Conservation (phyloP, 805 yeast genomes). For the Zygoascus bituminiphila region DNA sequence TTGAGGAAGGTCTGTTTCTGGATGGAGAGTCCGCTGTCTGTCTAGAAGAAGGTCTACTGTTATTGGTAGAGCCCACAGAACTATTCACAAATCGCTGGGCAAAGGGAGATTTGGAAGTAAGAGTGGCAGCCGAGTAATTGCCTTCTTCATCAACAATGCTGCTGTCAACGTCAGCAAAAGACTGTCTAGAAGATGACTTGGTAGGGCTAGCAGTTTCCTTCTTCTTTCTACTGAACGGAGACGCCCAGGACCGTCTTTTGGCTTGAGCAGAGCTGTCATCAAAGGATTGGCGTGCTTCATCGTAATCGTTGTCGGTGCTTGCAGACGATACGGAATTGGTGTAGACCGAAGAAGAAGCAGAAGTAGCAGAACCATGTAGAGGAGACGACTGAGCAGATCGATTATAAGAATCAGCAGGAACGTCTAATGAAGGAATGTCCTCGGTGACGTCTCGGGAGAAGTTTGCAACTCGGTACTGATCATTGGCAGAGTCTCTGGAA, state of each 20-base stretch:
- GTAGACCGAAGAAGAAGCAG: slow-evolving; percentile 3
- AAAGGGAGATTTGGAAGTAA: slow-evolving; percentile 11
- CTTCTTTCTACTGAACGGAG: slow-evolving; percentile 36
- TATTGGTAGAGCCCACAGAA: neutral
- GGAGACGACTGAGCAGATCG: slow-evolving; percentile 1
- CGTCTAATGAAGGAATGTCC: neutral
- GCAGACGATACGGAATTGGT: slow-evolving; percentile 7
- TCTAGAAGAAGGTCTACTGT: neutral
- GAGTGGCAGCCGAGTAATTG: slow-evolving; percentile 6
- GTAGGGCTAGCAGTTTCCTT: slow-evolving; percentile 9
- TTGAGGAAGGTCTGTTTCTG: neutral
- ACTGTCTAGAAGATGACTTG: slow-evolving; percentile 5
- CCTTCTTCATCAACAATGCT: neutral
- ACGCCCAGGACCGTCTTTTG: slow-evolving; percentile 34
- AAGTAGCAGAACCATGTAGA: slow-evolving; percentile 2
- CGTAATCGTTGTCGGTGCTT: neutral
- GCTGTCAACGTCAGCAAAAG: slow-evolving; percentile 4
- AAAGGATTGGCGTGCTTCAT: slow-evolving; percentile 1
- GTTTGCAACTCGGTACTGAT: slow-evolving; percentile 29
- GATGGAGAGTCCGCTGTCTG: neutral
- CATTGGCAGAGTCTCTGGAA: slow-evolving; percentile 24
- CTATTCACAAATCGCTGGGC: slow-evolving; percentile 9
- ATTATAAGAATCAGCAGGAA: neutral
- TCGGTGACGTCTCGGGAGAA: slow-evolving; percentile 21
- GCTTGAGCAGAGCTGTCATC: neutral